Base-by-base conservation (phyloP, 2,329 filamentous ascomycete genomes). In the Grosmannia penicillata region DNA sequence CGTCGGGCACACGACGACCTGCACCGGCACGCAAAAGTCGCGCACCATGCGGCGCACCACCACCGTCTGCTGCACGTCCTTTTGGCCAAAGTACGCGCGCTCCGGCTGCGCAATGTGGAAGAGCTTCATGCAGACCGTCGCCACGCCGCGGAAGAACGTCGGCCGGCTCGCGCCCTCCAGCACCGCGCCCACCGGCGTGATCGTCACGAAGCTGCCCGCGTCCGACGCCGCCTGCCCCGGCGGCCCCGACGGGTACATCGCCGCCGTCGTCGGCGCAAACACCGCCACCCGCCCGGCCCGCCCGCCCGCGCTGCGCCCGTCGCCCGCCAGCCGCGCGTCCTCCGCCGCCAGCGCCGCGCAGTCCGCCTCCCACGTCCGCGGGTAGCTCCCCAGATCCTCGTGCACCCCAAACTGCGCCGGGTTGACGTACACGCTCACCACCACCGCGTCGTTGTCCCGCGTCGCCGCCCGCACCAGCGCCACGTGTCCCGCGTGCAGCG, bases 21-120 rank as follows among this genome's bases (percentile, higher is more conserved):
- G 65, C 4, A 75, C 81, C 28, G 82, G 74, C 29, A 96, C 58
- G 55, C 86, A 75, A 47, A 98, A 87, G 57, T 98, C 91, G 47
- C 75, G 70, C 24, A 95, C 82, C 73, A 98, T 77, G 32, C 82
- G 75, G 51, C 75, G 78, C 51, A 98, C 82, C 10, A 98, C 73
- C 15, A 93, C 82, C 0, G 86, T 93, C 61, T 98, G 91, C 64
- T 98, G 91, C 17, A 95, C 76, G 56, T 98, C 91, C 62, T 98
- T 98, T 58, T 96, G 91, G 4, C 91, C 91, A 63, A 98, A 95
- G 61, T 94, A 91, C 6, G 85, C 83, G 32, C 71, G 71, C 40
- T 87, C 79, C 4, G 84, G 80, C 46, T 75, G 68, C 33, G 84
- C 77, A 39, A 86, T 82, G 52, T 87, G 87, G 61, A 93, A 89